Evolutionary conservation across 2,329 filamentous ascomycete species (phyloP).

Genomic region (Aureobasidium sp.): DNA sequence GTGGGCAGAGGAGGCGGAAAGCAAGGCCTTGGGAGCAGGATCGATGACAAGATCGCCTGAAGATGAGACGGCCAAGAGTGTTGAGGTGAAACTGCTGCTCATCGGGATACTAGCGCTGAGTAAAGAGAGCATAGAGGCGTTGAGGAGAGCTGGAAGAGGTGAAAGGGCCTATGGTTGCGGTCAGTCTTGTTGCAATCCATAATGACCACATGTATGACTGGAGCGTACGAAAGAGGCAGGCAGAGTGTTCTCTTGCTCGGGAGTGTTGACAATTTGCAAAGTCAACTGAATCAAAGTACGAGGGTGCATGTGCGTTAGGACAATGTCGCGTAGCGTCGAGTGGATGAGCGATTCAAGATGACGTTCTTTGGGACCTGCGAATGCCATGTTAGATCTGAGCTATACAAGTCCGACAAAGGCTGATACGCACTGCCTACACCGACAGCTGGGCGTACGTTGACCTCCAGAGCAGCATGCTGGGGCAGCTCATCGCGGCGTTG

Average conservation of each 20-base stretch:
- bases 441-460: constrained; percentile 77
- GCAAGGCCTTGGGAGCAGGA: constrained; percentile 57
- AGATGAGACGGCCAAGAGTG: constrained; percentile 35
- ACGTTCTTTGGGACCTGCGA: constrained; percentile 44
- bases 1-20: constrained; percentile 63
- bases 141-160: constrained; percentile 73
- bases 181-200: constrained; percentile 10
- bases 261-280: constrained; percentile 65
- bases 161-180: constrained; percentile 56
- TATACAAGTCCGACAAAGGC: too few relatives aligned
- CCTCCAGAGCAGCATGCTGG: constrained; percentile 84
- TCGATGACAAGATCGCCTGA: constrained; percentile 28
- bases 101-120: constrained; percentile 78
- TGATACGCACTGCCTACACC: constrained; percentile 65
- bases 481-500: constrained; percentile 82
- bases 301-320: constrained; percentile 69
- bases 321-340: constrained; percentile 63
- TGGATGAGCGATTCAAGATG: constrained; percentile 75
- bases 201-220: not conserved
- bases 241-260: constrained; percentile 55
- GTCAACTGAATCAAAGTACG: constrained; percentile 73
- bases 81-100: constrained; percentile 61
- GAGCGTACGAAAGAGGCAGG: constrained; percentile 53
- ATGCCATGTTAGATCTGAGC: not conserved
- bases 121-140: constrained; percentile 70